These are phyloP conservation scores for Plasmodium inui DNA, from an alignment of 169 alveolate species.

Conservation along the genomic window DNA sequence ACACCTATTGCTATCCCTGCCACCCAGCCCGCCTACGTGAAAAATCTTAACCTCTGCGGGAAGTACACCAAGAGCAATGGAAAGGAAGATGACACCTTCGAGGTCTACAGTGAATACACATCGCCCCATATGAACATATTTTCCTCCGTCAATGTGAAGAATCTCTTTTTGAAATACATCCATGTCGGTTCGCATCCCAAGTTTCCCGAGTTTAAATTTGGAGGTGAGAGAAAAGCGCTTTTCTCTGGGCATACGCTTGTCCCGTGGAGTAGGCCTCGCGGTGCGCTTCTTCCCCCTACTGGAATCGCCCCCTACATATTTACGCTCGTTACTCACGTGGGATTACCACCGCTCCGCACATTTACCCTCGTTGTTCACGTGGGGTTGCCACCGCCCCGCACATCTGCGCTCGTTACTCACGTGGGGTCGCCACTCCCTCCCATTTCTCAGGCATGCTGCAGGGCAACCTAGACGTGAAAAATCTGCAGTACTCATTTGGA, in stretches of 20 bases:
- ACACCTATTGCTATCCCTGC: background rate
- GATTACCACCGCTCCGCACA: too few species aligned
- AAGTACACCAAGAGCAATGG: constrained; percentile 32
- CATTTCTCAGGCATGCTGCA: constrained; percentile 13
- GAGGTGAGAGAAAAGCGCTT: constrained; percentile 9
- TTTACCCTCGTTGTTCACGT: too few species aligned
- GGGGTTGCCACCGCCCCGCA: too few species aligned
- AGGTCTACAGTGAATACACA: constrained; percentile 40
- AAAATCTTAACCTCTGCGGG: constrained; percentile 39
- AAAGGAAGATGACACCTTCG: constrained; percentile 55
- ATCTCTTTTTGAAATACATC: constrained; percentile 28
- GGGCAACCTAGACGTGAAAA: constrained; percentile 38
- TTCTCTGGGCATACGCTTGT: too few species aligned
- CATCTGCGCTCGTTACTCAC: too few species aligned
- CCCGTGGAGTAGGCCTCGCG: background rate
- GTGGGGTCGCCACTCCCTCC: too few species aligned
- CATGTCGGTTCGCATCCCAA: constrained; percentile 47
- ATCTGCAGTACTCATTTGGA: constrained; percentile 46
- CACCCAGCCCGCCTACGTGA: constrained; percentile 24
- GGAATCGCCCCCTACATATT: background rate
- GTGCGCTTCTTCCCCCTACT: background rate
- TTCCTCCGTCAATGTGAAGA: constrained; percentile 42
- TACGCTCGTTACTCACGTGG: background rate
- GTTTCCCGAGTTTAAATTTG: constrained; percentile 29
- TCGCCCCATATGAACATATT: constrained; percentile 25